phyloP scores from a whole-genome alignment of 768 basidiomycete genomes.

The Pisolithus marmoratus region DNA sequence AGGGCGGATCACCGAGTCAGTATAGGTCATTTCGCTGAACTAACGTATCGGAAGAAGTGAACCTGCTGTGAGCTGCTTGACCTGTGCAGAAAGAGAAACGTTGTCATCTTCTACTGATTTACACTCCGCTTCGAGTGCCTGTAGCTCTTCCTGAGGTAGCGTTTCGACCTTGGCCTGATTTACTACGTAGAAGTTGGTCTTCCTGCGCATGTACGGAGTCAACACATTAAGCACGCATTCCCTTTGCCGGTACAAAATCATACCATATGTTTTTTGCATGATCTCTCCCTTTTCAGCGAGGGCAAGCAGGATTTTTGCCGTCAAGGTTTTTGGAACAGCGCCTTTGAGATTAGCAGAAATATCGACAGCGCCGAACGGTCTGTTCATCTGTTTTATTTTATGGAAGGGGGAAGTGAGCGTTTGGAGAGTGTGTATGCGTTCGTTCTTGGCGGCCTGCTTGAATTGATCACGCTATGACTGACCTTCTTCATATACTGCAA shows the following conservation, averaged over 20 bases:
- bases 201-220: constrained; percentile 36
- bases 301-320: constrained; percentile 75
- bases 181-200: constrained; percentile 80
- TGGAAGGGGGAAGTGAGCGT: neutral
- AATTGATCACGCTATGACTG: neutral
- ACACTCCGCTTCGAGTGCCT: constrained; percentile 54
- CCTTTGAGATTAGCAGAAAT: constrained; percentile 89
- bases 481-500: constrained; percentile 78
- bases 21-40: neutral
- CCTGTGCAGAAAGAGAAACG: constrained; percentile 43
- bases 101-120: constrained; percentile 55
- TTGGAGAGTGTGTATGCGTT: constrained; percentile 3
- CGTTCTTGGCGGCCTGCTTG: neutral
- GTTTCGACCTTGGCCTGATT: constrained; percentile 72
- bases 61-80: constrained; percentile 39
- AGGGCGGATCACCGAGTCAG: constrained; percentile 8
- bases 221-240: neutral
- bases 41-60: neutral
- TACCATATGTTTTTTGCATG: constrained; percentile 81
- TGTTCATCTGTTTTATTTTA: constrained; percentile 62
- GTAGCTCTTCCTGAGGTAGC: constrained; percentile 56
- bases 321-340: constrained; percentile 75
- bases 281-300: constrained; percentile 84
- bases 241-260: constrained; percentile 11
- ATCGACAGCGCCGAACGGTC: constrained; percentile 92